Conservation (phyloP, 495 filamentous ascomycete genomes). For the Penicillium taxi region DNA sequence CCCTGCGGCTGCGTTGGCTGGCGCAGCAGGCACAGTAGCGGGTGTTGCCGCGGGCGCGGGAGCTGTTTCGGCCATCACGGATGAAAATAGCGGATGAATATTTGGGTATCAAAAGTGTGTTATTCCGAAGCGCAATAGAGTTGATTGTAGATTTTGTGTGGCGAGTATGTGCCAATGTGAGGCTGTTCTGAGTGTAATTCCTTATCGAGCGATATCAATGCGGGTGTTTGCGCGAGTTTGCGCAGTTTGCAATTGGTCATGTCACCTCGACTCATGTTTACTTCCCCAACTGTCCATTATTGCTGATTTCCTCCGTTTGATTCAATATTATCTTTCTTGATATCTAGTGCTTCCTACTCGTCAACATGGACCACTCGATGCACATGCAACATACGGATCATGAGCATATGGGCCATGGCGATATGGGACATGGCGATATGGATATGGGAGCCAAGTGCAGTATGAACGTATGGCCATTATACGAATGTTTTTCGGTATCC, state of each 20-base stretch:
- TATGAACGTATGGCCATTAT: slow-evolving; percentile 61
- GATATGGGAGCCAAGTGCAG: slow-evolving; percentile 59
- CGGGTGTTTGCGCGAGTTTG: too few species aligned
- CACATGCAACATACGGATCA: slow-evolving; percentile 28
- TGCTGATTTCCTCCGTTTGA: not conserved
- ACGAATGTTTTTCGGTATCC: slow-evolving; percentile 2
- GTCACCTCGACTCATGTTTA: slow-evolving; percentile 9
- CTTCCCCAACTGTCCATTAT: slow-evolving; percentile 3
- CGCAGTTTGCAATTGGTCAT: slow-evolving; percentile 27
- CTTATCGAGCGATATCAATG: too few species aligned
- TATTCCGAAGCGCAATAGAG: too few species aligned
- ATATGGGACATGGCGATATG: slow-evolving; percentile 47
- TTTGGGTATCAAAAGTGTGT: too few species aligned
- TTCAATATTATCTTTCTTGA: not conserved
- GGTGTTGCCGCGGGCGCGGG: slow-evolving; percentile 27
- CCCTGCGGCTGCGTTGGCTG: slow-evolving; percentile 16
- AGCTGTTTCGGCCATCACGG: slow-evolving; percentile 47
- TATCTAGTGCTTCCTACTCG: not conserved
- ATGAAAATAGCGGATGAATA: too few species aligned
- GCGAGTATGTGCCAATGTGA: too few species aligned
- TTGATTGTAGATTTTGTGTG: too few species aligned
- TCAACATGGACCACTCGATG: slow-evolving; percentile 33
- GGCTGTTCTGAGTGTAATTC: too few species aligned
- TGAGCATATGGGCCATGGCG: slow-evolving; percentile 37
- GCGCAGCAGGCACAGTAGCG: slow-evolving; percentile 13